Evolutionary conservation across 1,284 basidiomycete genomes (phyloP).

Genomic region (Phenoliferia sp.): DNA sequence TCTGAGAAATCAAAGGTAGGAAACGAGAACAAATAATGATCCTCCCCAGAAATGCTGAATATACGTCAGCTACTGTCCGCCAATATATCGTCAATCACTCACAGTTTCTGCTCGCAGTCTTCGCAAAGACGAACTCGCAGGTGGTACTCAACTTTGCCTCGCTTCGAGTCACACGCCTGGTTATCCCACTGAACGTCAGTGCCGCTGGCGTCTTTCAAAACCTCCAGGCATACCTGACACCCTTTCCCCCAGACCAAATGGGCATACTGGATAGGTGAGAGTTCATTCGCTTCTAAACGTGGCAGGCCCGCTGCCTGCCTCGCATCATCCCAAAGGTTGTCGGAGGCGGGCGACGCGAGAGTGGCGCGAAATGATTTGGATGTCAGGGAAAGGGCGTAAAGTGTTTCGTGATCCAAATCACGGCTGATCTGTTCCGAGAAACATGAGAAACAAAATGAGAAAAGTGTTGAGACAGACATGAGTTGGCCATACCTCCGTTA

Average conservation of each 20-base stretch:
- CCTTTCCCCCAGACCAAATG: not conserved
- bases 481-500: not conserved
- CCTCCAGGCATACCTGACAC: not conserved
- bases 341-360: not conserved
- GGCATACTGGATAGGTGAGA: not conserved
- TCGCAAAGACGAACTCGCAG: not conserved
- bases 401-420: not conserved
- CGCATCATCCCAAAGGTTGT: not conserved
- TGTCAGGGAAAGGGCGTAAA: not conserved
- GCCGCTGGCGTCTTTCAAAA: no score
- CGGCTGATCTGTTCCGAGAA: not conserved
- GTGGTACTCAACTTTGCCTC: not conserved
- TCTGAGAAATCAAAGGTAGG: no score
- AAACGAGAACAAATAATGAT: not conserved
- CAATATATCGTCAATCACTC: no score
- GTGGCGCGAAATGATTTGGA: not conserved
- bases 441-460: not conserved
- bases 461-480: not conserved
- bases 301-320: not conserved
- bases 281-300: not conserved
- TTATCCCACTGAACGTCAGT: no score
- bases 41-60: not conserved
- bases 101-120: not conserved
- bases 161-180: no score
- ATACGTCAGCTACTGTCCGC: no score